Conservation (phyloP, 2,329 filamentous ascomycete species). For the Colletotrichum nymphaeae region DNA sequence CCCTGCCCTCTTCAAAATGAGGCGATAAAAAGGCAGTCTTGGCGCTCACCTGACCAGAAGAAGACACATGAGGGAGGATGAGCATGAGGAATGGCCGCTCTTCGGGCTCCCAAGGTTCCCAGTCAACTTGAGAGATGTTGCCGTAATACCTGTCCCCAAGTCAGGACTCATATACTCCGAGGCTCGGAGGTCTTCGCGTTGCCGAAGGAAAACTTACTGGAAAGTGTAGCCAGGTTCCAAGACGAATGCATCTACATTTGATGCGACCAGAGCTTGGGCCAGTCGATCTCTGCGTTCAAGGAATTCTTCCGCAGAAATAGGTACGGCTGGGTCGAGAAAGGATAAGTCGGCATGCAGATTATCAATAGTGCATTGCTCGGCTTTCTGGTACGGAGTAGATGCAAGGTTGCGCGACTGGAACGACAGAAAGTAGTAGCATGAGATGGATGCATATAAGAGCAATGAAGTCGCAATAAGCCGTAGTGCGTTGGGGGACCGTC, state of each 20-base stretch:
- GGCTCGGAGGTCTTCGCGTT: fast-evolving
- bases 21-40: constrained; percentile 70
- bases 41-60: constrained; percentile 56
- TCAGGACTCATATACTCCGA: neutral
- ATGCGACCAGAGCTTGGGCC: constrained; percentile 62
- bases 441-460: neutral
- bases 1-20: constrained; percentile 70
- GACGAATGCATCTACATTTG: constrained; percentile 67
- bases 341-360: constrained; percentile 61
- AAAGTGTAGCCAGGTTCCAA: constrained; percentile 74
- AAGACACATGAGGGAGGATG: constrained; percentile 57
- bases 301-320: constrained; percentile 63
- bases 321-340: constrained; percentile 61
- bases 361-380: constrained; percentile 60
- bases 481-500: neutral
- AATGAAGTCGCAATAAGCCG: constrained; percentile 4
- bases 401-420: neutral
- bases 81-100: constrained; percentile 73
- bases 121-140: constrained; percentile 70
- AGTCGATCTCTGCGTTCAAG: constrained; percentile 66
- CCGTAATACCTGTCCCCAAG: constrained; percentile 60
- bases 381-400: constrained; percentile 12
- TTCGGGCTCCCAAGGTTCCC: constrained; percentile 75
- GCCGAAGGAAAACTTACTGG: constrained; percentile 50
- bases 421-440: neutral